phyloP scores from a whole-genome alignment of 306 rosid genomes.

The Vigna unguiculata region DNA sequence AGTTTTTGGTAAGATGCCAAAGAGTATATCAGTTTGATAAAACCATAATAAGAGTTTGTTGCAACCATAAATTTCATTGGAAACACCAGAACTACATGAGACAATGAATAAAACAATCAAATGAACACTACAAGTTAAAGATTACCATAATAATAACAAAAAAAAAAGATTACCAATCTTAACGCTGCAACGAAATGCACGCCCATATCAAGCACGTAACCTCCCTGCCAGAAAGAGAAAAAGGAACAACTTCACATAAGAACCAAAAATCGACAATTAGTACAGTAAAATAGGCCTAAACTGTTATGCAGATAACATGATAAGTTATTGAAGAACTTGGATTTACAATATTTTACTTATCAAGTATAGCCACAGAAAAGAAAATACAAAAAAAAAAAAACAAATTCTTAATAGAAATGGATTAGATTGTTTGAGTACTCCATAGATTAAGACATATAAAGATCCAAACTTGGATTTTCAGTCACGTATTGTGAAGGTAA shows the following conservation, averaged over 20 bases:
- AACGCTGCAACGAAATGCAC: conserved; percentile 90
- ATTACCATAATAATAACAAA: conserved; percentile 57
- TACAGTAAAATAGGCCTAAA: conserved; percentile 11
- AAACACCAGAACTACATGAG: conserved; percentile 18
- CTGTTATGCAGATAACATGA: conserved; percentile 16
- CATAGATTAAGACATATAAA: conserved; percentile 3
- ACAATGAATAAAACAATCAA: conserved; percentile 15
- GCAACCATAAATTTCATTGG: neutral
- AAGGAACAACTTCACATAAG: conserved; percentile 27
- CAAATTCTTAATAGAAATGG: conserved; percentile 7
- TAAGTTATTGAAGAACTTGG: conserved; percentile 31
- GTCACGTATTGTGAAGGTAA: too few species aligned
- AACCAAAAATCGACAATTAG: conserved; percentile 5
- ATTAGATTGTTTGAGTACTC: conserved; percentile 21
- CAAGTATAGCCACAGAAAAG: conserved; percentile 25
- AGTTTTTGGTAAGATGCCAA: conserved; percentile 12
- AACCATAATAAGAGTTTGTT: conserved; percentile 20
- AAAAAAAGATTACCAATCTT: conserved; percentile 71
- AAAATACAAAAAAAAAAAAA: conserved; percentile 17
- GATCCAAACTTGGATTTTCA: conserved; percentile 3
- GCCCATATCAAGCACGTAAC: conserved; percentile 97
- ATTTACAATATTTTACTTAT: neutral
- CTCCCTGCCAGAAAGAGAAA: conserved; percentile 76
- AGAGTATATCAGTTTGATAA: too few species aligned
- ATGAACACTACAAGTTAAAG: conserved; percentile 26